Percentiles rank a stretch among this genome's conserved stretches.
These are phyloP conservation scores for Diplodia intermedia DNA, from an alignment of 2,329 filamentous ascomycete genomes.

Conservation along the genomic window DNA sequence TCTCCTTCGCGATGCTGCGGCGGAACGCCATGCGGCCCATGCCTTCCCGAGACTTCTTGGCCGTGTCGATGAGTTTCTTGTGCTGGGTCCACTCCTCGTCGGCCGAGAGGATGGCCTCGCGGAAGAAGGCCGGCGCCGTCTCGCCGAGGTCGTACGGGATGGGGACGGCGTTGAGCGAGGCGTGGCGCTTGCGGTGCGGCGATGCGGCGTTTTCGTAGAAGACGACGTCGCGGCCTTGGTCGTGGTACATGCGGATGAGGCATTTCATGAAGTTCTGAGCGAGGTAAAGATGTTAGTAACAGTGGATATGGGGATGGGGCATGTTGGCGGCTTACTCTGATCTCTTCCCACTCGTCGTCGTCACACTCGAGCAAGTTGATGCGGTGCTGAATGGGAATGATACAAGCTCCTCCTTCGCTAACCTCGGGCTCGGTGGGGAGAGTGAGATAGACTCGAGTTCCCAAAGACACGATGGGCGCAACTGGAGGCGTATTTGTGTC, in stretches of 20 bases:
- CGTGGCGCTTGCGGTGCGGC: conserved; percentile 79
- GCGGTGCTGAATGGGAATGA: conserved; percentile 86
- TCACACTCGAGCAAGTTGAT: conserved; percentile 95
- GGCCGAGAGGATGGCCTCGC: conserved; percentile 84
- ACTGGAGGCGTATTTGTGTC: conserved; percentile 76
- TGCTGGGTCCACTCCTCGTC: conserved; percentile 98
- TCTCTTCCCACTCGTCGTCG: conserved; percentile 98
- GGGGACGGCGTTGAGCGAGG: conserved; percentile 83
- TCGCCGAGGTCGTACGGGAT: conserved; percentile 91
- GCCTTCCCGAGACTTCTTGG: conserved; percentile 67
- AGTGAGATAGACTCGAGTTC: conserved; percentile 84
- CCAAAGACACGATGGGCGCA: conserved; percentile 85
- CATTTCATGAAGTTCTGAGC: conserved; percentile 91
- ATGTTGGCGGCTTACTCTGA: conserved; percentile 59
- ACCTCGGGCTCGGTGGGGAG: conserved; percentile 90
- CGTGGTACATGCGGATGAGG: conserved; percentile 91
- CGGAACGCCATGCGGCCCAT: conserved; percentile 84
- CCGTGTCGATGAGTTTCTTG: conserved; percentile 90
- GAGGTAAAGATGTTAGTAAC: conserved; percentile 49
- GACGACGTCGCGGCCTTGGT: conserved; percentile 87
- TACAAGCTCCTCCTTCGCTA: conserved; percentile 80
- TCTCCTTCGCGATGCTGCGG: conserved; percentile 84
- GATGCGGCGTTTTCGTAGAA: conserved; percentile 97
- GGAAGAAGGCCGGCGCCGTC: conserved; percentile 92
- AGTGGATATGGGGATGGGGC: conserved; percentile 56